These are phyloP conservation scores for Ceriops decandra DNA, from an alignment of 345 rosid genomes.

Conservation along the genomic window DNA sequence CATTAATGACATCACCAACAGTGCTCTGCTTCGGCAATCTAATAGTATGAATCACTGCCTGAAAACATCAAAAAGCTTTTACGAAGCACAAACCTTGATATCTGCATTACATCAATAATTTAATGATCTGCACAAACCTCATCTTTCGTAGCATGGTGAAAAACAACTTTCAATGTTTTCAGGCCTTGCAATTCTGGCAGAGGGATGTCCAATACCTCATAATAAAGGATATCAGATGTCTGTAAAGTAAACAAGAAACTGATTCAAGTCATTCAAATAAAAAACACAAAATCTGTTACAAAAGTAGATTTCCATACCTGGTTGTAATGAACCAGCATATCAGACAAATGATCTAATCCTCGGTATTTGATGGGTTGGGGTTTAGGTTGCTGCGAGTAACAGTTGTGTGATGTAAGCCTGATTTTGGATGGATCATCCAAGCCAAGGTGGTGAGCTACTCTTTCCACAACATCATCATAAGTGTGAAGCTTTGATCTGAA, in stretches of 20 bases:
- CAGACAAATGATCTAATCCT: conserved; percentile 84
- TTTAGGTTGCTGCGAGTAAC: conserved; percentile 98
- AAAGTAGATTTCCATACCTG: conserved; percentile 46
- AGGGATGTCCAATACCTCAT: conserved; percentile 92
- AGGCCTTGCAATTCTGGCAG: conserved; percentile 89
- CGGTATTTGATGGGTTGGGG: conserved; percentile 88
- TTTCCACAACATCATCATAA: conserved; percentile 90
- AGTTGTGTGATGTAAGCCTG: conserved; percentile 96
- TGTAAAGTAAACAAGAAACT: conserved; percentile 24
- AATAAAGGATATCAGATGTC: conserved; percentile 88
- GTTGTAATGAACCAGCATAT: conserved; percentile 89
- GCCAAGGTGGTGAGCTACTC: conserved; percentile 74
- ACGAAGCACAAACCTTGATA: conserved; percentile 14
- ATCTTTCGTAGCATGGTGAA: conserved; percentile 24
- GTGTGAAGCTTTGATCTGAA: conserved; percentile 86
- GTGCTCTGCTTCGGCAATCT: conserved; percentile 39
- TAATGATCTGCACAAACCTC: conserved; percentile 14
- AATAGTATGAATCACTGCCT: conserved; percentile 41
- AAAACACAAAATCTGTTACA: background rate
- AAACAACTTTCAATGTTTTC: conserved; percentile 46
- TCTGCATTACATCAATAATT: background rate
- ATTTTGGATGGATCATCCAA: conserved; percentile 88
- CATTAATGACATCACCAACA: conserved; percentile 34
- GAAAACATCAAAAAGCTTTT: conserved; percentile 17
- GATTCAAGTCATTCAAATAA: conserved; percentile 3